Base-by-base conservation (phyloP, 768 basidiomycete species). In the Imleria badia region DNA sequence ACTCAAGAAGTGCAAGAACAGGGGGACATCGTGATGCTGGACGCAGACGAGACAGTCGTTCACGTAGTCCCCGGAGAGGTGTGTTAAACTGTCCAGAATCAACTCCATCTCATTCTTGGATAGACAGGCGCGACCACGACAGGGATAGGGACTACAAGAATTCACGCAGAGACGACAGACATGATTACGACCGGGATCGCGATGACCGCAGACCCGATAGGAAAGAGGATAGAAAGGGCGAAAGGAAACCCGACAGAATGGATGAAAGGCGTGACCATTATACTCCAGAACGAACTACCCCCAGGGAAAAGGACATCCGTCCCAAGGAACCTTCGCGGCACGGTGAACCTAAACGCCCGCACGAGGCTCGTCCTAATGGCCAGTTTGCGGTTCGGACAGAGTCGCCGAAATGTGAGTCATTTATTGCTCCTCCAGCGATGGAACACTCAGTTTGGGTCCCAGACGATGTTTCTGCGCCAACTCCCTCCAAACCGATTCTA, bases 241-340 rank as follows among this genome's bases (percentile, higher is more conserved):
- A 64, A 71, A 74, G 51, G 56, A 67, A 61, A 48, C 55, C 61
- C 29, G 71, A 63, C 11, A 69, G 62, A 49, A 65, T 65, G 40
- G 78, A 80, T 35, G 68, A 73, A 52, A 75, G 75, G 41, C 67
- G 66, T 55, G 80, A 79, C 43, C 70, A 68, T 47, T 74, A 75
- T 22, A 63, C 69, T 43, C 76, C 77, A 23, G 67, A 74, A 54
- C 70, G 60, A 62, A 73, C 72, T 33, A 67, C 72, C 31, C 52
- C 54, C 20, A 61, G 50, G 48, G 68, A 70, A 26, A 66, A 67
- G 48, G 69, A 67, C 23, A 45, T 55, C 52, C 65, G 62, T 43
- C 48, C 66, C 61, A 65, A 60, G 52, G 64, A 62, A 43, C 43
- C 51, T 38, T 35, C 49, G 33, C 58, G 66, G 40, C 60, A 66